phyloP scores from a whole-genome alignment of 2,329 filamentous ascomycete genomes.

The Rhynchosporium agropyri region DNA sequence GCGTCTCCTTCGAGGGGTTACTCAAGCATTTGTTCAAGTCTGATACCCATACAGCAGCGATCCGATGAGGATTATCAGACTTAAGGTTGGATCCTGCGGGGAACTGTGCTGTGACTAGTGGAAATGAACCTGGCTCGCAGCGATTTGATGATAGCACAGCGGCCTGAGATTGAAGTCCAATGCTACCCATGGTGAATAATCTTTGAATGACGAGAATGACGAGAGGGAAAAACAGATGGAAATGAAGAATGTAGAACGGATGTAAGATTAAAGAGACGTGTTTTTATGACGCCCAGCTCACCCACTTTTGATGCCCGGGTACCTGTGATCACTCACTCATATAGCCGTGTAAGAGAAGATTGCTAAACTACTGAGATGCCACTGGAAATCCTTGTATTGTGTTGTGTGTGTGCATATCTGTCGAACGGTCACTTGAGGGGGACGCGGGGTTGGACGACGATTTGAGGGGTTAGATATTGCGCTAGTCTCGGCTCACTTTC shows the following conservation, averaged over 20 bases:
- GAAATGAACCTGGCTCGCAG: slow-evolving; percentile 36
- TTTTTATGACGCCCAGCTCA: neutral
- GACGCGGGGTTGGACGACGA: slow-evolving; percentile 11
- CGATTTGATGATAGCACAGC: slow-evolving; percentile 31
- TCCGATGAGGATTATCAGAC: slow-evolving; percentile 23
- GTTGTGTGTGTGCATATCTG: neutral
- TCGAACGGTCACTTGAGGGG: slow-evolving; percentile 7
- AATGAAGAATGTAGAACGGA: neutral
- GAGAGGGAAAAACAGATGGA: neutral
- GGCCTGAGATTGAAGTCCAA: slow-evolving; percentile 17
- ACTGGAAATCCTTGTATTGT: neutral
- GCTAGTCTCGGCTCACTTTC: slow-evolving; percentile 26
- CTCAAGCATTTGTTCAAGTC: slow-evolving; percentile 46
- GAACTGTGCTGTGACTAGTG: slow-evolving; percentile 29
- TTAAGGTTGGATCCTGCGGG: slow-evolving; percentile 22
- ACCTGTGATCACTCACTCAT: slow-evolving; percentile 12
- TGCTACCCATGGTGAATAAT: slow-evolving; percentile 30
- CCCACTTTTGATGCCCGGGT: slow-evolving; percentile 14
- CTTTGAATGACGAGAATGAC: neutral
- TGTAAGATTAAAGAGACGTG: neutral
- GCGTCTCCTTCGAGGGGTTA: slow-evolving; percentile 42
- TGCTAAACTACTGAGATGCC: neutral
- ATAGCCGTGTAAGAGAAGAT: slow-evolving; percentile 5
- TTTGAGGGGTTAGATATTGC: neutral
- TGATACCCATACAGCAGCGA: slow-evolving; percentile 28